Conservation (phyloP, 108 stramenopile genomes). For the Skeletonema costatum region DNA sequence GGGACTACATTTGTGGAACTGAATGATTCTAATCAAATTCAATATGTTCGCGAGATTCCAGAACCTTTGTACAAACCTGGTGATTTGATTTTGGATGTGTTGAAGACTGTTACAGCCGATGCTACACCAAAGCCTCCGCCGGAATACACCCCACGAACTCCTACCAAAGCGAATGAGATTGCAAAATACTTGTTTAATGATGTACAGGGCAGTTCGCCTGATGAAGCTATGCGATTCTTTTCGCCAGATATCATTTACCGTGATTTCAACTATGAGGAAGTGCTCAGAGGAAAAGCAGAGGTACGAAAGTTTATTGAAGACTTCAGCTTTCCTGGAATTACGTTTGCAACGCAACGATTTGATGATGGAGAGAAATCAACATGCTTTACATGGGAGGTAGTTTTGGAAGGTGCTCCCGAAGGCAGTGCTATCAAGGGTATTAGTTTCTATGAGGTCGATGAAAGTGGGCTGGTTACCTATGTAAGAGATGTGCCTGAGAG, state of each 20-base stretch:
- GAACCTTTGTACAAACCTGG: conserved; percentile 82
- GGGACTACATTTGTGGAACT: conserved; percentile 81
- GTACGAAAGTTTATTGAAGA: conserved; percentile 74
- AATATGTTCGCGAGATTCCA: conserved; percentile 75
- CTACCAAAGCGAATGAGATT: conserved; percentile 64
- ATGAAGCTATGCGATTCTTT: conserved; percentile 73
- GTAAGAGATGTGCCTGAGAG: conserved; percentile 78
- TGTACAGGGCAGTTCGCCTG: conserved; percentile 62
- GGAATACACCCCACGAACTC: conserved; percentile 47
- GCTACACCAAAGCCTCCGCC: conserved; percentile 54
- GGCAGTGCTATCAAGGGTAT: conserved; percentile 72
- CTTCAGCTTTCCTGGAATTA: conserved; percentile 79
- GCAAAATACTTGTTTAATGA: conserved; percentile 76
- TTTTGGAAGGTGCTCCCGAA: conserved; percentile 59
- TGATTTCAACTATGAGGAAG: conserved; percentile 78
- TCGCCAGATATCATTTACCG: conserved; percentile 54
- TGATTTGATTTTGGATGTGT: conserved; percentile 65
- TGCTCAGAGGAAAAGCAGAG: conserved; percentile 51
- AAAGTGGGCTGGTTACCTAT: conserved; percentile 57
- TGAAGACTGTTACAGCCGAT: conserved; percentile 67
- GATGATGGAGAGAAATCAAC: conserved; percentile 68
- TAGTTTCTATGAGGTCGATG: conserved; percentile 76
- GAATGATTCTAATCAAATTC: conserved; percentile 61
- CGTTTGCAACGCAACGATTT: conserved; percentile 64
- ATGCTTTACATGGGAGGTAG: conserved; percentile 84